phyloP scores from a whole-genome alignment of 106 monocot genomes.

The Acorus gramineus region DNA sequence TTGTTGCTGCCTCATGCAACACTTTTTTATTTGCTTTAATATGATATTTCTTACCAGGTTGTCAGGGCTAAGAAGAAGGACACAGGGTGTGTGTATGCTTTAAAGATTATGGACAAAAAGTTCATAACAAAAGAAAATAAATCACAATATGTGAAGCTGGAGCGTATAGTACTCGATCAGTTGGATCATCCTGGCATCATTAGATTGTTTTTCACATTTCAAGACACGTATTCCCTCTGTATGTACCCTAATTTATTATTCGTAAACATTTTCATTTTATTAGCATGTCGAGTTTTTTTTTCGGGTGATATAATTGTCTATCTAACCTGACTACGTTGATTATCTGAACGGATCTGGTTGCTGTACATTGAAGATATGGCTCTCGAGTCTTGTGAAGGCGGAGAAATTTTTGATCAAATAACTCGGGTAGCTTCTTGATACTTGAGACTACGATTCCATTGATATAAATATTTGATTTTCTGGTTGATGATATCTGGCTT shows the following conservation, averaged over 20 bases:
- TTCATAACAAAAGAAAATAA: slow-evolving; percentile 98
- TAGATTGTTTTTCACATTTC: slow-evolving; percentile 83
- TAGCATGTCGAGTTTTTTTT: too few relatives aligned
- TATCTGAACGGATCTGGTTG: slow-evolving; percentile 5
- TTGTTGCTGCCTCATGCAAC: too few relatives aligned
- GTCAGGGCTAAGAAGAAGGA: slow-evolving; percentile 91
- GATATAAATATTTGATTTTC: too few relatives aligned
- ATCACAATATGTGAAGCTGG: slow-evolving; percentile 71
- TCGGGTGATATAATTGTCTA: too few relatives aligned
- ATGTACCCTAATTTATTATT: slow-evolving; percentile 10
- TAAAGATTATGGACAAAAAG: slow-evolving; percentile 98
- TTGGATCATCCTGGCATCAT: slow-evolving; percentile 90
- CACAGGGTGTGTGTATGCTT: slow-evolving; percentile 71
- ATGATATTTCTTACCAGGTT: slow-evolving; percentile 34
- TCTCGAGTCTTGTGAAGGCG: slow-evolving; percentile 97
- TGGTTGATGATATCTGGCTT: not conserved
- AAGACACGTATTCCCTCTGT: slow-evolving; percentile 83
- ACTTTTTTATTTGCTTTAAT: too few relatives aligned
- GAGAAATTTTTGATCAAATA: slow-evolving; percentile 98
- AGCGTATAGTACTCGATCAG: slow-evolving; percentile 94
- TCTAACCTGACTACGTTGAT: not conserved
- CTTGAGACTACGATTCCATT: too few relatives aligned
- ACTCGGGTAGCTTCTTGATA: slow-evolving; percentile 36
- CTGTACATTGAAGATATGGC: slow-evolving; percentile 71
- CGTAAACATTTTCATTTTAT: too few relatives aligned